A percentile compares a stretch with the other conserved stretches of the same genome.
phyloP scores from a whole-genome alignment of 805 yeast species.

The Metschnikowia kofuensis region DNA sequence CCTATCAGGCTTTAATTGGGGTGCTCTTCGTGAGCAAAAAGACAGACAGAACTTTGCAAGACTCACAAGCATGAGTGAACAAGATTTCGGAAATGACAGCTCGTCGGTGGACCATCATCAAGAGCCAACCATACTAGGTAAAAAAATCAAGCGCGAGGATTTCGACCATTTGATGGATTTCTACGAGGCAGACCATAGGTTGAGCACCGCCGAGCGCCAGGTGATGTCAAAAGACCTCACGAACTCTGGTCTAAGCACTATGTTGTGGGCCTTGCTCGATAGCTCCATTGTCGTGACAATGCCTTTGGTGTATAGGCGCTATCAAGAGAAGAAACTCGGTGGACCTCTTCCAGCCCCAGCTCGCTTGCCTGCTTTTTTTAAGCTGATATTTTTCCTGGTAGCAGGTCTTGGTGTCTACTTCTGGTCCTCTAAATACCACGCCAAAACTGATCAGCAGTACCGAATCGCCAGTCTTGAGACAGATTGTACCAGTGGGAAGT shows the following conservation, averaged over 20 bases:
- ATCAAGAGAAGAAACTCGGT: conserved; percentile 6
- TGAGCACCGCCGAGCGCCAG: conserved; percentile 41
- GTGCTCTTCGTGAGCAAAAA: not conserved
- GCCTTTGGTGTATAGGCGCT: conserved; percentile 34
- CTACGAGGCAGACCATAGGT: conserved; percentile 46
- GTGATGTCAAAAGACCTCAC: conserved; percentile 38
- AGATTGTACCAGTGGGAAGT: conserved; percentile 28
- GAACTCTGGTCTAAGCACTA: conserved; percentile 33
- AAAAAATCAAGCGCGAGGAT: conserved; percentile 30
- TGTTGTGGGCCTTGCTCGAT: conserved; percentile 39
- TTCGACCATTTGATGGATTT: conserved; percentile 41
- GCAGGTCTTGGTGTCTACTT: conserved; percentile 29
- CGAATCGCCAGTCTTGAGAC: conserved; percentile 29
- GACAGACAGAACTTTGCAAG: not conserved
- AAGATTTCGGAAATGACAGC: not conserved
- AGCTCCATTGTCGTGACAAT: conserved; percentile 38
- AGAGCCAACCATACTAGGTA: conserved; percentile 13
- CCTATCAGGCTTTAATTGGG: not conserved
- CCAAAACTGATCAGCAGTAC: conserved; percentile 19
- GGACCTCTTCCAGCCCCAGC: conserved; percentile 28
- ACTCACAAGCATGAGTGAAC: conserved; percentile 1
- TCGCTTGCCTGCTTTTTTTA: conserved; percentile 29
- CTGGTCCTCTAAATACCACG: conserved; percentile 12
- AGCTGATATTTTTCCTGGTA: conserved; percentile 28
- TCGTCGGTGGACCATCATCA: not conserved